These are phyloP conservation scores for Daedaleopsis nitida DNA, from an alignment of 768 basidiomycete species.

Conservation along the genomic window DNA sequence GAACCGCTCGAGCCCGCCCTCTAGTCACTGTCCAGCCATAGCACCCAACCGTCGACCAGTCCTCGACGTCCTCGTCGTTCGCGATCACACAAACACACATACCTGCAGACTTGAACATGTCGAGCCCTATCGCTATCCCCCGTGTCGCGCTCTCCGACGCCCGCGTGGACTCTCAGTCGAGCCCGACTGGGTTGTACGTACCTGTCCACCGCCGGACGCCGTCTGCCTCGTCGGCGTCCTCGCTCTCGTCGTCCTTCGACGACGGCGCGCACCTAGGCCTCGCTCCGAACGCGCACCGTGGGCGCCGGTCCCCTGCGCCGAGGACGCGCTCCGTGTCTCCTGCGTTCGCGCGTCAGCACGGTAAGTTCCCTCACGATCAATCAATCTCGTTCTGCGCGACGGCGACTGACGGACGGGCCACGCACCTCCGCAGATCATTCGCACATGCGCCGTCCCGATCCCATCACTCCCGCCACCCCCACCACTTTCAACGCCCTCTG, in stretches of 20 bases:
- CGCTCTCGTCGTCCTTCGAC: constrained; percentile 12
- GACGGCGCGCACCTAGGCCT: not conserved
- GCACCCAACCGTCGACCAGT: no score
- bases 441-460: not conserved
- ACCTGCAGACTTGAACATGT: not conserved
- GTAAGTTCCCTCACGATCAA: not conserved
- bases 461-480: not conserved
- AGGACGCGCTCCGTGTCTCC: constrained; percentile 8
- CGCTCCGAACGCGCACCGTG: constrained; percentile 1
- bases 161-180: not conserved
- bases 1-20: not conserved
- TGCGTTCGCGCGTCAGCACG: not conserved
- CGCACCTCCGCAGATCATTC: not conserved
- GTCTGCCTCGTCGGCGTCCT: constrained; percentile 12
- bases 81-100: no score
- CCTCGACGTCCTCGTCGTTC: no score
- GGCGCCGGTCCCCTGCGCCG: not conserved
- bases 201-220: constrained; percentile 24
- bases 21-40: no score
- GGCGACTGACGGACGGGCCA: not conserved
- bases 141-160: not conserved
- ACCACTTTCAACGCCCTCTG: not conserved
- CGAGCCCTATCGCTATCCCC: not conserved
- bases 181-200: constrained; percentile 19
- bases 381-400: not conserved